Evolutionary conservation across 2,329 filamentous ascomycete species (phyloP).

Genomic region (Colletotrichum sp.): DNA sequence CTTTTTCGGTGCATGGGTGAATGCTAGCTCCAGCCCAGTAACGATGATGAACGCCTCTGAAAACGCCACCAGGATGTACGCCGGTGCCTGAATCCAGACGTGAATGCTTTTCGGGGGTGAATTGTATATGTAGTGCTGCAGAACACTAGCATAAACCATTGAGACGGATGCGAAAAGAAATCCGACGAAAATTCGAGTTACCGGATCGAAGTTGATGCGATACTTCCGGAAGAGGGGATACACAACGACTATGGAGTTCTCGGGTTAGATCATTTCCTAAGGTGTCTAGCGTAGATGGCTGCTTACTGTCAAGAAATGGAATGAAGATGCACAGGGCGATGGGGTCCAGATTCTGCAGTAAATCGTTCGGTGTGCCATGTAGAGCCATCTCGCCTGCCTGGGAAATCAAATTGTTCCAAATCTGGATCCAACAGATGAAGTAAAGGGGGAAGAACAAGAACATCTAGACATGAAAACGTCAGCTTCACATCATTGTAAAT

Average conservation of each 20-base stretch:
- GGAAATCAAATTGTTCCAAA: slow-evolving; percentile 36
- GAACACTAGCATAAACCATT: slow-evolving; percentile 26
- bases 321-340: slow-evolving; percentile 31
- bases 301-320: slow-evolving; percentile 27
- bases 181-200: slow-evolving; percentile 25
- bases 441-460: slow-evolving; percentile 34
- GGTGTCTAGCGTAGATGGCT: neutral
- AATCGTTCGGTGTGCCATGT: slow-evolving; percentile 29
- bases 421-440: slow-evolving; percentile 39
- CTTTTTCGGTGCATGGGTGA: slow-evolving; percentile 67
- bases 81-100: slow-evolving; percentile 59
- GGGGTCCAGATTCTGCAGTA: slow-evolving; percentile 31
- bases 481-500: neutral
- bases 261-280: neutral
- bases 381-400: slow-evolving; percentile 28
- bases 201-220: slow-evolving; percentile 25
- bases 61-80: slow-evolving; percentile 61
- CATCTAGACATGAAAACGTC: slow-evolving; percentile 9
- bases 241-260: neutral
- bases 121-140: slow-evolving; percentile 26
- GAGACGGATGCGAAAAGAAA: slow-evolving; percentile 26
- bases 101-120: slow-evolving; percentile 42
- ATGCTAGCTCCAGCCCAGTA: slow-evolving; percentile 74
- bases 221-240: slow-evolving; percentile 25
- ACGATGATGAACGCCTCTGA: slow-evolving; percentile 70